Evolutionary conservation across 202 grass and related monocot species (phyloP).

Genomic region (Setaria viridis): DNA sequence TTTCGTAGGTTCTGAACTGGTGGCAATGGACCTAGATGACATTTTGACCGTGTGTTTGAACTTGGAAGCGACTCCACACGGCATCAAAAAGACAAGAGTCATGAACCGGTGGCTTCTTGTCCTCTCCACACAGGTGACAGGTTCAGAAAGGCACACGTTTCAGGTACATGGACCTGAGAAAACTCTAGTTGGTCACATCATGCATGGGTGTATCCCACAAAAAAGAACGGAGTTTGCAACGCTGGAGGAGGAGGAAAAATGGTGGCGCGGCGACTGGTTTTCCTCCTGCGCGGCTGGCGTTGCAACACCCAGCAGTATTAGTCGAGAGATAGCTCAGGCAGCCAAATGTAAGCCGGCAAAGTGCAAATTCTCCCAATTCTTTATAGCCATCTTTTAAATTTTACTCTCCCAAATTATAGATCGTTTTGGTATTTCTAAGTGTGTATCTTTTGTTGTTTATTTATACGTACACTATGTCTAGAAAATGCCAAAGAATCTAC

Average conservation of each 20-base stretch:
- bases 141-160: constrained; percentile 26
- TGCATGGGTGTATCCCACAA: neutral
- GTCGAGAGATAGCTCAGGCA: too few relatives aligned
- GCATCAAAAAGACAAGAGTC: neutral
- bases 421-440: too few relatives aligned
- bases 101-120: neutral
- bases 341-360: too few relatives aligned
- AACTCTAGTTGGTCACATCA: constrained; percentile 10
- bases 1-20: neutral
- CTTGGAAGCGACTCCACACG: neutral
- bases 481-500: too few relatives aligned
- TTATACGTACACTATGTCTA: too few relatives aligned
- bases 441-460: too few relatives aligned
- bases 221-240: too few relatives aligned
- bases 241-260: neutral
- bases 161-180: neutral
- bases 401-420: too few relatives aligned
- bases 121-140: neutral
- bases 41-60: neutral
- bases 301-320: too few relatives aligned
- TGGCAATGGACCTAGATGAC: neutral
- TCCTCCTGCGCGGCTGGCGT: neutral
- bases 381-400: too few relatives aligned
- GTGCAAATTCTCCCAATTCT: too few relatives aligned
- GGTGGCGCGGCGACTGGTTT: neutral